Percentiles rank a stretch among this genome's conserved stretches.
phyloP scores from a whole-genome alignment of 1,284 basidiomycete genomes.

The Puccinia polysora region DNA sequence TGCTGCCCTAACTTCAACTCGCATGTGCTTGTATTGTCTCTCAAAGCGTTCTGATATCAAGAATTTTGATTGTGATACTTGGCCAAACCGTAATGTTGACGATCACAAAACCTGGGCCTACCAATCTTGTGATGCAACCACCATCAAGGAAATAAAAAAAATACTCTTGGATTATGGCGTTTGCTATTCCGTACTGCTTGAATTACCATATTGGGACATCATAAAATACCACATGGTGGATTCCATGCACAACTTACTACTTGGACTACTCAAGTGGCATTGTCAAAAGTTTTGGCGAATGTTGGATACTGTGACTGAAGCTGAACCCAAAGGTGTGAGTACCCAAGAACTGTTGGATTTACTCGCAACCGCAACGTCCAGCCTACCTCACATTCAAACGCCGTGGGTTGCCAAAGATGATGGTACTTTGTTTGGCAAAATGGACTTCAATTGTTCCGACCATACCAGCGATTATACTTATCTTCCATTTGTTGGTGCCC shows the following conservation, averaged over 20 bases:
- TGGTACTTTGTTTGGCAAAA: neutral
- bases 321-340: neutral
- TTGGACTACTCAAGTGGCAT: conserved; percentile 17
- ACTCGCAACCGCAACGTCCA: neutral
- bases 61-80: too few relatives aligned
- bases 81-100: too few relatives aligned
- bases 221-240: conserved; percentile 8
- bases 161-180: neutral
- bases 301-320: neutral
- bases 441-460: neutral
- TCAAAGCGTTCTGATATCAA: too few relatives aligned
- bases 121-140: neutral
- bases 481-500: neutral
- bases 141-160: neutral
- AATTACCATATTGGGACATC: conserved; percentile 14
- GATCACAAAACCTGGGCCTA: neutral
- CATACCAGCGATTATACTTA: neutral
- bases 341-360: neutral
- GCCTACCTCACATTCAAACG: too few relatives aligned
- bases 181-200: conserved; percentile 9
- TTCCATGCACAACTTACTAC: conserved; percentile 15
- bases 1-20: too few relatives aligned
- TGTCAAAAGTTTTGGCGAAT: conserved; percentile 13
- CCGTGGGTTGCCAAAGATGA: too few relatives aligned
- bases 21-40: too few relatives aligned